phyloP scores from a whole-genome alignment of 345 rosid genomes.

The Eucalyptus leucophloia region DNA sequence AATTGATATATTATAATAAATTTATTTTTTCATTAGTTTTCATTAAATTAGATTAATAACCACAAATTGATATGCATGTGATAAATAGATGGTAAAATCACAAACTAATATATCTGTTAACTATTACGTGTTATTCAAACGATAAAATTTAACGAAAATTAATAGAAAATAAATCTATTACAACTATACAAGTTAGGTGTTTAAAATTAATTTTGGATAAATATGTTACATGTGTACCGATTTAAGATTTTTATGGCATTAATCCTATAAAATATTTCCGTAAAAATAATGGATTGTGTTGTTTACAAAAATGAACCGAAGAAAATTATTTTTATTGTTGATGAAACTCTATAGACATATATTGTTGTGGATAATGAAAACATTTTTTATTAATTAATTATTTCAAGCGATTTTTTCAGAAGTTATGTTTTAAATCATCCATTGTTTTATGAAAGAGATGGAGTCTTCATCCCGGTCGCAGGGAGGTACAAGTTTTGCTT shows the following conservation, averaged over 20 bases:
- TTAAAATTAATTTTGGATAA: too few species aligned
- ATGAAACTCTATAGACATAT: neutral
- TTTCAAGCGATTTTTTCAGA: rapidly evolving
- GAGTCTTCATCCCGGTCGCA: neutral
- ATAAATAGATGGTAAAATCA: rapidly evolving
- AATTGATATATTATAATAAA: too few species aligned
- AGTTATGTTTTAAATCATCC: neutral
- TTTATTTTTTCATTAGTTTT: rapidly evolving
- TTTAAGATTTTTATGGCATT: rapidly evolving
- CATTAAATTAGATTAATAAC: rapidly evolving
- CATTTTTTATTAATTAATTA: neutral
- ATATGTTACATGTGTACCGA: rapidly evolving
- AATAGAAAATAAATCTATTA: rapidly evolving
- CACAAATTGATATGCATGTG: rapidly evolving
- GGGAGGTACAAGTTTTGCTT: neutral
- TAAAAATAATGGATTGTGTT: neutral
- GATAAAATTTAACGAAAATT: rapidly evolving
- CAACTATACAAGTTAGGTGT: rapidly evolving
- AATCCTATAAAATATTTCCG: rapidly evolving
- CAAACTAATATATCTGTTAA: rapidly evolving
- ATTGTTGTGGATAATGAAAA: neutral
- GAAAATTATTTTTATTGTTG: rapidly evolving
- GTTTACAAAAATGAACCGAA: neutral
- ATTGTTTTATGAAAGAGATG: neutral
- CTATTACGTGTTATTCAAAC: too few species aligned